Evolutionary conservation across 2,329 filamentous ascomycete genomes (phyloP), one percentile per base, ranked within the genome.

Genomic region (Paecilomyces dactylethromorphus): DNA sequence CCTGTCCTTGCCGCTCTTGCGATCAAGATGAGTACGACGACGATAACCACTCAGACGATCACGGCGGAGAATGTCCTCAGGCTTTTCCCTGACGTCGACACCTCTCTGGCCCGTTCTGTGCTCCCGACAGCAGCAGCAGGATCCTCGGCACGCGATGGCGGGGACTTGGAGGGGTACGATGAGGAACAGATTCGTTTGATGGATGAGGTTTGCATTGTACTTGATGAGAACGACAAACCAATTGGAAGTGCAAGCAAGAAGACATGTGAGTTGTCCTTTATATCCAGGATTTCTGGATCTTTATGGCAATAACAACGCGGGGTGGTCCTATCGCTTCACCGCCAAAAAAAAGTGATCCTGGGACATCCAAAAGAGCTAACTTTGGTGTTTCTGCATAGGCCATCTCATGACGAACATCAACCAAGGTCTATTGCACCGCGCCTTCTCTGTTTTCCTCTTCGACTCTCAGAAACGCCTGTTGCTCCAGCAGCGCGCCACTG

Each of bases 361-460:
- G 51, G 22, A 35, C 21, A 56, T 53, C 22, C 57, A 57, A 50
- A 59, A 58, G 58, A 54, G 53, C 60, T 63, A 60, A 65, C 64
- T 50, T 54, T 33, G 21, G 35, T 53, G 8, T 33, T 57, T 32
- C n/a, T 55, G 24, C 33, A 53, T 66, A 96, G 92, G 92, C 84
- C 94, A 99, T 76, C 82, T 99, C 66, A 99, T 99, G 94, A 90
- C 90, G 77, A 99, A 99, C 80, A 99, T 99, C 73, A 86, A 97
- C 75, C 90, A 92, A 75, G 94, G 94, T 35, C 87, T 99, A 61
- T 86, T 99, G 59, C 94, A 99, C 81, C 91, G 94, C 60, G 94
- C 94, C 63, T 99, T 99, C 78, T 97, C 93, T 60, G 91, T 95
- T 66, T 99, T 99, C 81, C 87, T 99, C 66, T 99, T 99, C 82